These are phyloP conservation scores for Taphrina flavorubra DNA, from an alignment of 1,139 yeast species.

Conservation along the genomic window DNA sequence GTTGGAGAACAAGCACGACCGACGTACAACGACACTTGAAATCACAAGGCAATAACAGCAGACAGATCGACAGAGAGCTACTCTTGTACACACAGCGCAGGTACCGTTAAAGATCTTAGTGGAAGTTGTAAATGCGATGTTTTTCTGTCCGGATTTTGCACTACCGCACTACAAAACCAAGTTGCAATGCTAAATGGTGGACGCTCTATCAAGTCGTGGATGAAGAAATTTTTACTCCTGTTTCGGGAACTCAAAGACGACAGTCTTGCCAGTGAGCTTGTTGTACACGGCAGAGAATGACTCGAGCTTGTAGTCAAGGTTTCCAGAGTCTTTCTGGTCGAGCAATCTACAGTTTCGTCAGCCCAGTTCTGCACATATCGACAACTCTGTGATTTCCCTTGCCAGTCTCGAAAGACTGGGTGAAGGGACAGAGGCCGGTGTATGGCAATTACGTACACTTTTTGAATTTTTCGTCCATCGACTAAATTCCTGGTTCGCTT, in stretches of 20 bases:
- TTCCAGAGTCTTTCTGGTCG: conserved; percentile 96
- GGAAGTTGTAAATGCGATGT: conserved; percentile 1
- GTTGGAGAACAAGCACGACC: no score
- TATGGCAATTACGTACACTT: conserved; percentile 57
- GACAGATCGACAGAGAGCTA: no score
- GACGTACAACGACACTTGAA: no score
- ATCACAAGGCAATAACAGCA: no score
- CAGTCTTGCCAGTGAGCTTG: conserved; percentile 99
- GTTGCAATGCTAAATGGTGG: background rate
- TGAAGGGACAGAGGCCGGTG: conserved; percentile 43
- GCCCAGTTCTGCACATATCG: conserved; percentile 38
- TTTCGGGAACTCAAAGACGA: conserved; percentile 57
- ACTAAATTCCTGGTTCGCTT: conserved; percentile 99
- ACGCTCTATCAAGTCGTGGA: conserved; percentile 2
- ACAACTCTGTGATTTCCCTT: conserved; percentile 38
- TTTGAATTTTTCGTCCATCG: conserved; percentile 99
- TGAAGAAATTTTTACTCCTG: conserved; percentile 26
- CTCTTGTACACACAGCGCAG: no score
- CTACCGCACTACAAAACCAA: conserved; percentile 1
- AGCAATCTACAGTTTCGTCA: conserved; percentile 58
- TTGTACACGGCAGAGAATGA: conserved; percentile 98
- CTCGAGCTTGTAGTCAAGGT: conserved; percentile 98
- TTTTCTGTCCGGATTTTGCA: conserved; percentile 9
- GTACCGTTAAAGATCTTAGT: no score
- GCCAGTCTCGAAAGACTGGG: conserved; percentile 14